A percentile compares a stretch with the other conserved stretches of the same genome.
Evolutionary conservation across 2,329 filamentous ascomycete species (phyloP).

Genomic region (Pseudogymnoascus sp.): DNA sequence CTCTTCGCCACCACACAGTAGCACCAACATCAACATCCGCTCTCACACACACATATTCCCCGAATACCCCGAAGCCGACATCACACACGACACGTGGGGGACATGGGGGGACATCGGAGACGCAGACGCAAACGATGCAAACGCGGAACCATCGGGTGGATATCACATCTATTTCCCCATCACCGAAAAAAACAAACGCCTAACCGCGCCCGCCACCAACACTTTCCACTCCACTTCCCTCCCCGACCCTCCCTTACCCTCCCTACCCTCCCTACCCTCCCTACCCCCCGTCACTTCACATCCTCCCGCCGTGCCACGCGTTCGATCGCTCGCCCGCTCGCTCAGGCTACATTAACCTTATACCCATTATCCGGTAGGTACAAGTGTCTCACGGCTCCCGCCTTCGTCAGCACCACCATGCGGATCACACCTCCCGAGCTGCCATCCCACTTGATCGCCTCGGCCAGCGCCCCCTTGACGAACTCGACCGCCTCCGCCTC

Average conservation of each 20-base stretch:
- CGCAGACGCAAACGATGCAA: background rate
- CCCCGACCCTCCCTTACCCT: background rate
- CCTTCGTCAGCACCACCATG: slow-evolving; percentile 89
- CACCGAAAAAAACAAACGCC: background rate
- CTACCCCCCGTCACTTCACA: background rate
- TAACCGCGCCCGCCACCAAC: background rate
- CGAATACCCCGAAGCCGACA: background rate
- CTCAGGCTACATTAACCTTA: slow-evolving; percentile 17
- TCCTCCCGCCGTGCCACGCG: background rate
- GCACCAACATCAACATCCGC: background rate
- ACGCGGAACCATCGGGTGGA: background rate
- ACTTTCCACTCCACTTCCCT: background rate
- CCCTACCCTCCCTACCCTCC: background rate
- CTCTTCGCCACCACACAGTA: background rate
- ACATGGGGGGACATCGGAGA: background rate
- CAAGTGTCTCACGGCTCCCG: slow-evolving; percentile 84
- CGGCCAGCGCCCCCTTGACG: slow-evolving; percentile 80
- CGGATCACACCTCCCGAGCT: slow-evolving; percentile 97
- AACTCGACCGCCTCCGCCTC: slow-evolving; percentile 85
- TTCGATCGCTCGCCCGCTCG: background rate
- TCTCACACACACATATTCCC: background rate
- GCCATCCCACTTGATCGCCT: slow-evolving; percentile 99
- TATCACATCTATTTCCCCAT: slow-evolving; percentile 5
- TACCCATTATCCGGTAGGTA: slow-evolving; percentile 93
- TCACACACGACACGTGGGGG: background rate